A percentile compares a stretch with the other conserved stretches of the same genome.
Conservation (phyloP, 1,284 basidiomycete species). For the Exobasidium rhododendri region DNA sequence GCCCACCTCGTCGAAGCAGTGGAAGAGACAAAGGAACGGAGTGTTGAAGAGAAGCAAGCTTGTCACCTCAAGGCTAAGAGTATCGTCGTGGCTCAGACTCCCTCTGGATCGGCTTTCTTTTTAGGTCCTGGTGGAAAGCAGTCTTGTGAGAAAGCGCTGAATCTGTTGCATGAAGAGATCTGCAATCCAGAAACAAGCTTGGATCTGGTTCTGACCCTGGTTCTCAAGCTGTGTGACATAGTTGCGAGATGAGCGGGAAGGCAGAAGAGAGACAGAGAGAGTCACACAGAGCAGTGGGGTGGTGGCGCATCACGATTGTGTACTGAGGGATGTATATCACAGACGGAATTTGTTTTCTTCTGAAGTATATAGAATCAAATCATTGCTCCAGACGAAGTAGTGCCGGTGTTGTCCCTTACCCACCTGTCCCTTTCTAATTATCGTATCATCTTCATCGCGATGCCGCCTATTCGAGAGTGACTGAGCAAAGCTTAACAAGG, state of each 20-base stretch:
- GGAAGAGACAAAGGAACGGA: background rate
- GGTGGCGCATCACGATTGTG: no score
- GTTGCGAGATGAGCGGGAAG: constrained; percentile 2
- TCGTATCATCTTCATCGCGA: no score
- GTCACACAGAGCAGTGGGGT: no score
- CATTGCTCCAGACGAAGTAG: constrained; percentile 1
- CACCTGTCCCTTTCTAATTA: no score
- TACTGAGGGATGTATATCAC: background rate
- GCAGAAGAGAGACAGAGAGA: no score
- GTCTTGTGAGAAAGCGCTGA: constrained; percentile 43
- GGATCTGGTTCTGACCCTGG: constrained; percentile 15
- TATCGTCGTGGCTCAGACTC: constrained; percentile 48
- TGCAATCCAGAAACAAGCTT: background rate
- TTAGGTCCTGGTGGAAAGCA: constrained; percentile 48
- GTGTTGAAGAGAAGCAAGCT: background rate
- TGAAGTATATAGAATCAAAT: background rate
- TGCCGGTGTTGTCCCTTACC: no score
- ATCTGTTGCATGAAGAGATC: constrained; percentile 37
- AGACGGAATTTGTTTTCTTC: background rate
- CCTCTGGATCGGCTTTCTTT: constrained; percentile 47
- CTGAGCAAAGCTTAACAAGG: no score
- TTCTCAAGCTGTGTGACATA: constrained; percentile 14
- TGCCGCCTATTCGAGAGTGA: no score
- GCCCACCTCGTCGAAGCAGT: constrained; percentile 1
- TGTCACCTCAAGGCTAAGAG: background rate